phyloP scores from a whole-genome alignment of 2,329 filamentous ascomycete genomes.

The Ophidiomyces ophidiicola region DNA sequence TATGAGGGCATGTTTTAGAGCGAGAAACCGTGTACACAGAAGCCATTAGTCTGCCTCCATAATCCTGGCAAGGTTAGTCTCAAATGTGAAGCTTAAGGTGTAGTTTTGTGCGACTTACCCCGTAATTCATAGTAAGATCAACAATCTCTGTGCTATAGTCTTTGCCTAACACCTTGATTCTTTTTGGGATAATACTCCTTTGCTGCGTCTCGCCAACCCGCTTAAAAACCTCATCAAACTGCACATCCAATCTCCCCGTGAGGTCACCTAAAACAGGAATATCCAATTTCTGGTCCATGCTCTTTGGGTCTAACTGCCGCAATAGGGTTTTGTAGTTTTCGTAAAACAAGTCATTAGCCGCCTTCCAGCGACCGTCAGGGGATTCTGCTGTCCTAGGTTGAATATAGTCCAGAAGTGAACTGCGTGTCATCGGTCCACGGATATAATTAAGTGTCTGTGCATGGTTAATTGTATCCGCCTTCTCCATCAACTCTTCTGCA shows the following conservation, averaged over 20 bases:
- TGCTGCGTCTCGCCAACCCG: conserved; percentile 58
- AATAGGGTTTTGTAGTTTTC: conserved; percentile 41
- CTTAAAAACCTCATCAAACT: conserved; percentile 51
- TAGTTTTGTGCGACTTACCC: conserved; percentile 26
- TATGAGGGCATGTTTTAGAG: conserved; percentile 24
- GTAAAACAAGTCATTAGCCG: conserved; percentile 31
- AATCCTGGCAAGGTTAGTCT: conserved; percentile 16
- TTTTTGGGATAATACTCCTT: conserved; percentile 55
- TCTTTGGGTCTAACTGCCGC: conserved; percentile 37
- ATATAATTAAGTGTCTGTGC: conserved; percentile 66
- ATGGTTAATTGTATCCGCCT: conserved; percentile 63
- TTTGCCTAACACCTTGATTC: conserved; percentile 38
- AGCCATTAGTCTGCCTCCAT: conserved; percentile 19
- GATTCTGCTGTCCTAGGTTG: conserved; percentile 31
- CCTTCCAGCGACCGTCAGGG: conserved; percentile 33
- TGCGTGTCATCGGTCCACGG: conserved; percentile 53
- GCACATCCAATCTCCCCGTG: conserved; percentile 45
- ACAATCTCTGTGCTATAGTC: conserved; percentile 28
- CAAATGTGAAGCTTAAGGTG: too few species aligned
- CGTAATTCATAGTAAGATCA: conserved; percentile 48
- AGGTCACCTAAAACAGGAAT: conserved; percentile 53
- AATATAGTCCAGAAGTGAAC: conserved; percentile 51
- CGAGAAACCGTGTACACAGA: conserved; percentile 27
- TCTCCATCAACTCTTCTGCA: conserved; percentile 61
- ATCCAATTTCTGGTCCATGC: conserved; percentile 36